Evolutionary conservation across 192 early-diverging fungal genomes (phyloP).

Genomic region (Phlyctochytrium arcticum): DNA sequence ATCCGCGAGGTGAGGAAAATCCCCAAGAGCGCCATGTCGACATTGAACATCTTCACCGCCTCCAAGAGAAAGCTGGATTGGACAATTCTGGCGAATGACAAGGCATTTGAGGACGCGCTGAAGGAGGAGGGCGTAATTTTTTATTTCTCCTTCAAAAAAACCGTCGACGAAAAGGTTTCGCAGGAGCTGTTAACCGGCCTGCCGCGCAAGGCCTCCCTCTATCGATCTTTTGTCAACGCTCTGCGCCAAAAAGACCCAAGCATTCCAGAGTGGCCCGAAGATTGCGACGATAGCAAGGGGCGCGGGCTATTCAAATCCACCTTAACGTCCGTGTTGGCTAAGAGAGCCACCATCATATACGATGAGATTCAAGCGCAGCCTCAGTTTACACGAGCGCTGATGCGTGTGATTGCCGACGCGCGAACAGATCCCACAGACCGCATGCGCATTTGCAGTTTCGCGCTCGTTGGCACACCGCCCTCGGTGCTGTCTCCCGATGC

Average conservation of each 20-base stretch:
- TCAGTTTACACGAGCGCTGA: not conserved
- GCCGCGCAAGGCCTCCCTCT: slow-evolving; percentile 4
- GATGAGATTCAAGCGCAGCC: slow-evolving; percentile 13
- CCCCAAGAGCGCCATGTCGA: no score
- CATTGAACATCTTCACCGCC: no score
- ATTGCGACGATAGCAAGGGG: slow-evolving; percentile 1
- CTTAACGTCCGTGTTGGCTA: slow-evolving; percentile 1
- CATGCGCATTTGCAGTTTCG: not conserved
- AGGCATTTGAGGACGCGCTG: not conserved
- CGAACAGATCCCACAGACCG: not conserved
- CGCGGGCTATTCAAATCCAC: not conserved
- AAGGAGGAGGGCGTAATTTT: not conserved
- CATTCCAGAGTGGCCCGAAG: not conserved
- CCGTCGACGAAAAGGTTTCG: slow-evolving; percentile 2
- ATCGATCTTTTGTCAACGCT: not conserved
- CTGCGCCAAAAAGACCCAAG: slow-evolving; percentile 3
- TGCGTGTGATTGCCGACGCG: not conserved
- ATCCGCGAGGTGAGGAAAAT: no score
- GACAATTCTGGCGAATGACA: not conserved
- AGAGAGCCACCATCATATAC: not conserved
- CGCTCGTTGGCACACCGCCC: not conserved
- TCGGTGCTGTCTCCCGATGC: not conserved
- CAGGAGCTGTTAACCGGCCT: slow-evolving; percentile 1
- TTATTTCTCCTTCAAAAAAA: slow-evolving; percentile 1
- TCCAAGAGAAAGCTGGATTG: no score